Evolutionary conservation across 129 eudicot genomes (phyloP).

Genomic region (Lactuca saligna): DNA sequence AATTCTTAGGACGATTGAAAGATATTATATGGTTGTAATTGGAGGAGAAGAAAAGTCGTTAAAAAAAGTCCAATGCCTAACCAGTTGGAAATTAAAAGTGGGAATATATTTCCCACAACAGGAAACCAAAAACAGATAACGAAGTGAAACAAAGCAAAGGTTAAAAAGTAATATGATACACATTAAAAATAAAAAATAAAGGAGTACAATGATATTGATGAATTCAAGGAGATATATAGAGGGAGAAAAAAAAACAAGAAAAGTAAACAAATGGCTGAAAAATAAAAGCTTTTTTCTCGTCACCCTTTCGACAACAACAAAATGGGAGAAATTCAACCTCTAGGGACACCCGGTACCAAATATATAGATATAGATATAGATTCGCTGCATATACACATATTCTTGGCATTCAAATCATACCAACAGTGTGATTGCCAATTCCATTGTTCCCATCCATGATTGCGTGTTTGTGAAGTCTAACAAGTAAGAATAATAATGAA

Average conservation of each 20-base stretch:
- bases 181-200: slow-evolving; percentile 19
- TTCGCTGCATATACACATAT: slow-evolving; percentile 40
- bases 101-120: too few relatives aligned
- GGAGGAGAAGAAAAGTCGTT: too few relatives aligned
- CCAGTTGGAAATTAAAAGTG: background rate
- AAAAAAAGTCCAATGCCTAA: too few relatives aligned
- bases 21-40: too few relatives aligned
- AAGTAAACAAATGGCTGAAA: slow-evolving; percentile 26
- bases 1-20: too few relatives aligned
- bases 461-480: background rate
- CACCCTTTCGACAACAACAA: slow-evolving; percentile 36
- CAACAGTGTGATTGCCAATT: slow-evolving; percentile 4
- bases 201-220: slow-evolving; percentile 21
- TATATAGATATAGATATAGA: slow-evolving; percentile 25
- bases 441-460: background rate
- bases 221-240: slow-evolving; percentile 18
- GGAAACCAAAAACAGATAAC: background rate
- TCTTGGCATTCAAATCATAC: slow-evolving; percentile 29
- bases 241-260: background rate
- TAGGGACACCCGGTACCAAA: slow-evolving; percentile 30
- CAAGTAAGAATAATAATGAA: background rate
- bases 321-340: slow-evolving; percentile 34
- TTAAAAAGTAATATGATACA: slow-evolving; percentile 34
- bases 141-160: background rate
- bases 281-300: slow-evolving; percentile 11